Base-by-base conservation (phyloP, 148 eudicot genomes). In the Camellia lanceoleosa region DNA sequence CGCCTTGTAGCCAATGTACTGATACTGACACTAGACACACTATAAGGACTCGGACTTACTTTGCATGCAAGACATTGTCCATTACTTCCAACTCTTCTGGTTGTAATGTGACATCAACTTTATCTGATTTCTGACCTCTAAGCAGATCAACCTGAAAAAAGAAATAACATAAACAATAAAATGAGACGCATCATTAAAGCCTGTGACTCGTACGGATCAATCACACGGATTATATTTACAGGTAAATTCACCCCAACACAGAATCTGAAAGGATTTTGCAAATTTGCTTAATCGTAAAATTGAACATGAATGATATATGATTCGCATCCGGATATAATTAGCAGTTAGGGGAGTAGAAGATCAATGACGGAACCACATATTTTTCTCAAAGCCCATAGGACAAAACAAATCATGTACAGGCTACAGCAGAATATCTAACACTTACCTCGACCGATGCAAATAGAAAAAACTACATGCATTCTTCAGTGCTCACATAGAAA, bases 51-150 rank as follows among this genome's bases (percentile, higher is more conserved):
- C 14, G 67, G 67, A 81, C 92, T 80, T 83, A 93, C 95, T 93
- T 94, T 63, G 95, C 90, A 70, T 91, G 90, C 87, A 92, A 85
- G 55, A 90, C 95, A 80, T 91, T 87, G 70, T 92, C 98, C 91
- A 91, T 90, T 20, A 77, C 81, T 79, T 94, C 98, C 89, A 94
- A 73, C 62, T 94, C 97, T 70, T 91, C 97, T 10, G 97, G 95
- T 72, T 87, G 90, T 43, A 93, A 86, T 23, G 98, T 90, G 73
- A 94, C 93, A 72, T 92, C 94, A 80, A 92, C 95, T 82, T 84
- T 88, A 82, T 94, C 98, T 55, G 97, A 65, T 85, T 94, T 94
- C 82, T 90, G 95, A 47, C 94, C 92, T 85, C 85, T 91, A 73
- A 94, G 92, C 84, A 89, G 88, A 83, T 93, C 97, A 83, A 95